These are phyloP conservation scores for Sequoia sempervirens DNA, from an alignment of 75 land plant species.

Conservation along the genomic window DNA sequence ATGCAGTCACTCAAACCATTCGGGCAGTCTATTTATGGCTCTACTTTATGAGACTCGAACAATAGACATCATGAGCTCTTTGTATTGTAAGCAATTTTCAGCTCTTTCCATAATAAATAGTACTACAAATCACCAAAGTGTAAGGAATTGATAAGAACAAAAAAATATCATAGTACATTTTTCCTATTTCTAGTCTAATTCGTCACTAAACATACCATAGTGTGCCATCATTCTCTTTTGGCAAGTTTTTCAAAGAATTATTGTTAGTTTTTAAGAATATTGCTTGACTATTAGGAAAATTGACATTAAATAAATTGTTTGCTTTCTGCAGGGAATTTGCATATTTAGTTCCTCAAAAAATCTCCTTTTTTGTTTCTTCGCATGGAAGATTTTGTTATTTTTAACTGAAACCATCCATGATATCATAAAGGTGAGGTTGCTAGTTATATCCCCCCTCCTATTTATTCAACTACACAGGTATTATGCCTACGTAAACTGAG, in stretches of 20 bases:
- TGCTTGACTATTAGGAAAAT: background rate
- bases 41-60: background rate
- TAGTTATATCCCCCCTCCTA: background rate
- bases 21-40: background rate
- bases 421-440: too few species aligned
- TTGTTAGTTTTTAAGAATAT: background rate
- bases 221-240: background rate
- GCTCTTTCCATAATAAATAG: background rate
- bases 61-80: background rate
- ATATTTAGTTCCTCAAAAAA: background rate
- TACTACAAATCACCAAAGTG: background rate
- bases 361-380: too few species aligned
- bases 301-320: background rate
- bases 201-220: background rate
- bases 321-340: background rate
- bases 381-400: too few species aligned
- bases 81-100: background rate
- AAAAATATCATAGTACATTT: background rate
- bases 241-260: conserved; percentile 1
- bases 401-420: too few species aligned
- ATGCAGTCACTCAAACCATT: background rate
- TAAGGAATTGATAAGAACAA: background rate
- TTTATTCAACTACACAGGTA: background rate
- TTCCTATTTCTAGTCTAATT: background rate
- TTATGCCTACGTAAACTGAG: too few species aligned